A percentile compares a stretch with the other conserved stretches of the same genome.
Evolutionary conservation across 495 filamentous ascomycete species (phyloP).

Genomic region (Neurospora hispaniola): DNA sequence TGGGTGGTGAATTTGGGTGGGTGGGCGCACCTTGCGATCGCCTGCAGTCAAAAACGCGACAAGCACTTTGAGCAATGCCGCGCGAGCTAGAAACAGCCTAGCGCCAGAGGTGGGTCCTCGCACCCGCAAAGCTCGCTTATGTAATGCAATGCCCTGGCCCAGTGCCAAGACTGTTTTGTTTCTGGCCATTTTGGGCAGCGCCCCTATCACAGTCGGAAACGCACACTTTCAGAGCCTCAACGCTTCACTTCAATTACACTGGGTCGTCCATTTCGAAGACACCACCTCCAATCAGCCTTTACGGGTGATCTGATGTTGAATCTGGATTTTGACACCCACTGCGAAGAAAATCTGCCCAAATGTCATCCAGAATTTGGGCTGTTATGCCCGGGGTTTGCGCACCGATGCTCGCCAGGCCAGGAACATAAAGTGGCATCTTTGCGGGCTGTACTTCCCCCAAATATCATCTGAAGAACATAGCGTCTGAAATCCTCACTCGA

Average conservation of each 20-base stretch:
- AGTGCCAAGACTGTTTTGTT: neutral
- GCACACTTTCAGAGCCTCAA: neutral
- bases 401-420: neutral
- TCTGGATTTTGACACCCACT: too few relatives aligned
- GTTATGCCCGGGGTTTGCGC: neutral
- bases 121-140: neutral
- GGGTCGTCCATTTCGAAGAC: neutral
- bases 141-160: neutral
- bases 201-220: neutral
- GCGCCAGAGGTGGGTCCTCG: neutral
- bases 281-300: neutral
- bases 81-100: neutral
- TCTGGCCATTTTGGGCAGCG: neutral
- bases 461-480: too few relatives aligned
- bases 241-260: neutral
- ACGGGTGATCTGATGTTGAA: neutral
- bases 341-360: too few relatives aligned
- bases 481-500: too few relatives aligned
- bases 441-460: neutral
- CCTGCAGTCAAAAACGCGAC: slow-evolving; percentile 4
- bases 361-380: too few relatives aligned
- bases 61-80: neutral
- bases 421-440: neutral
- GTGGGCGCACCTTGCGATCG: neutral
- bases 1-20: neutral